A percentile compares a stretch with the other conserved stretches of the same genome.
Evolutionary conservation across 257 asterid species (phyloP).

Genomic region (Perilla frutescens): DNA sequence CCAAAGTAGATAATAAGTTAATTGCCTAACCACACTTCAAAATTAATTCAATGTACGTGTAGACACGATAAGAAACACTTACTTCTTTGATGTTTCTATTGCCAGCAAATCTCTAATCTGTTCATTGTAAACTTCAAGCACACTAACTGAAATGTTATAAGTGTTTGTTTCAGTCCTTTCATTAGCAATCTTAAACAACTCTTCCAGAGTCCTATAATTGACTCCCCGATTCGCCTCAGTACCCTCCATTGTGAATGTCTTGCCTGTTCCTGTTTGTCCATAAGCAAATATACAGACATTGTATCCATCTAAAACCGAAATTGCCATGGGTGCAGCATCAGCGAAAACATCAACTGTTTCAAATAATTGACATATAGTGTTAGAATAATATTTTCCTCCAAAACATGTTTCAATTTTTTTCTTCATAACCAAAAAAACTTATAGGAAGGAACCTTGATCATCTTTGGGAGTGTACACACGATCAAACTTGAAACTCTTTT

Average conservation of each 20-base stretch:
- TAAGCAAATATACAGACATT: slow-evolving; percentile 97
- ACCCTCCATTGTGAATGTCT: slow-evolving; percentile 99
- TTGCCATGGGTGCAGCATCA: slow-evolving; percentile 94
- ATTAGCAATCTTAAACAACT: slow-evolving; percentile 71
- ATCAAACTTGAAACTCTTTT: slow-evolving; percentile 81
- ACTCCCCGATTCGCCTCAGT: slow-evolving; percentile 84
- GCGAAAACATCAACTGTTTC: slow-evolving; percentile 83
- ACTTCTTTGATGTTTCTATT: slow-evolving; percentile 83
- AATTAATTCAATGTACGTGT: not conserved
- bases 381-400: not conserved
- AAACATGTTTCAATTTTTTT: not conserved
- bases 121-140: slow-evolving; percentile 98
- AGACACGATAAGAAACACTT: slow-evolving; percentile 31
- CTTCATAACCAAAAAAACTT: not conserved
- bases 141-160: slow-evolving; percentile 90
- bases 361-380: not conserved
- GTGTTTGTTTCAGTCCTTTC: slow-evolving; percentile 72
- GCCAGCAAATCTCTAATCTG: slow-evolving; percentile 91
- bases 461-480: slow-evolving; percentile 90
- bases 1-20: not conserved
- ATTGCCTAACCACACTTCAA: not conserved
- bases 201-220: slow-evolving; percentile 90
- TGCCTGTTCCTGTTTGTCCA: slow-evolving; percentile 99
- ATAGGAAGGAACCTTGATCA: slow-evolving; percentile 73
- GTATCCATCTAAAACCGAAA: slow-evolving; percentile 96